Conservation (phyloP, 169 alveolate species). For the Eimeria tenella region DNA sequence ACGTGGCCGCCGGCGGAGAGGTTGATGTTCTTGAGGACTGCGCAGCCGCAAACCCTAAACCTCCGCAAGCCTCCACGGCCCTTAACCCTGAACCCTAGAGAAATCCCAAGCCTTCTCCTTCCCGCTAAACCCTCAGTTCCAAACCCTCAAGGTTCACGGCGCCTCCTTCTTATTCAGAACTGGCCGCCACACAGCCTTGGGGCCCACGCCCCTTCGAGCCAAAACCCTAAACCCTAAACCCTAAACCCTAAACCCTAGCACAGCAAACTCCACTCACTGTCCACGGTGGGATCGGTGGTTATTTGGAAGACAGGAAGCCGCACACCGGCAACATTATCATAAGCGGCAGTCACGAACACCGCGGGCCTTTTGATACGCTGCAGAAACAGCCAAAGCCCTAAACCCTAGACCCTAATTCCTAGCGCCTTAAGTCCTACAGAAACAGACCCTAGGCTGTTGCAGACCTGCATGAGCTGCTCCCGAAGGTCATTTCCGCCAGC, state of each 20-base stretch:
- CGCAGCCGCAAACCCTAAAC: neutral
- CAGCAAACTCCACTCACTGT: conserved; percentile 75
- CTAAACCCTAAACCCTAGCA: neutral
- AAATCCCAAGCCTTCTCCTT: no score
- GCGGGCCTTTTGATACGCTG: conserved; percentile 87
- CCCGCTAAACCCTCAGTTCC: no score
- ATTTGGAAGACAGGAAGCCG: conserved; percentile 92
- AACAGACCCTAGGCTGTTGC: neutral
- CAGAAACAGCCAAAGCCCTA: neutral
- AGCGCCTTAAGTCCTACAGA: neutral
- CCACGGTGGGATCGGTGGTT: conserved; percentile 87
- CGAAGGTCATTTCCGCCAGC: conserved; percentile 89
- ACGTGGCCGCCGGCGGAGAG: conserved; percentile 87
- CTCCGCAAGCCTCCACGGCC: neutral
- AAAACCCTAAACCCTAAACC: conserved; percentile 25
- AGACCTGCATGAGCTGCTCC: conserved; percentile 71
- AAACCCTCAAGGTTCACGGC: no score
- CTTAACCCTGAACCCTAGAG: neutral
- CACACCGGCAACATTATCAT: conserved; percentile 95
- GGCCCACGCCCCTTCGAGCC: neutral
- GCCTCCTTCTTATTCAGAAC: no score
- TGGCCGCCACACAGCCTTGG: neutral
- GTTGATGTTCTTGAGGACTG: conserved; percentile 82
- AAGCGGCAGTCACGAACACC: conserved; percentile 88
- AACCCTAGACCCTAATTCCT: conserved; percentile 31